Evolutionary conservation across 2,329 filamentous ascomycete genomes (phyloP), one percentile per base, ranked within the genome.

Genomic region (Bipolaris oryzae): DNA sequence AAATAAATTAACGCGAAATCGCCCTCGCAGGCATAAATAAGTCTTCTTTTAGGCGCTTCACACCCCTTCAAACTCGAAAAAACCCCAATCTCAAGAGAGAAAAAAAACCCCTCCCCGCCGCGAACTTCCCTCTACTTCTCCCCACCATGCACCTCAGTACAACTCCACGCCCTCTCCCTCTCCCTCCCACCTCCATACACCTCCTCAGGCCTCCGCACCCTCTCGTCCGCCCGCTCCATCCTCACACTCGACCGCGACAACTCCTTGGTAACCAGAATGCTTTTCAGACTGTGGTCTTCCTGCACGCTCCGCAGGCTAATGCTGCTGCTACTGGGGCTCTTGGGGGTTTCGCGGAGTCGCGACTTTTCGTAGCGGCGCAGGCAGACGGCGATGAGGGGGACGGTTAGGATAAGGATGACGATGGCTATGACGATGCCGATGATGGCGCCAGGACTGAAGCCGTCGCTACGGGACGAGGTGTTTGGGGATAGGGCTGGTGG

Each of bases 381-480:
- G 7, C 60, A 50, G 1, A 69, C 50, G 5, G 64, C 67, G 31
- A 69, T 61, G 0, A 70, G 28, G 1, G 66, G 67, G 3, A 70
- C 61, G 7, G 51, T 35, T 3, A 69, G 49, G 33, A 69, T 51
- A 3, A 70, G 57, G 1, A 62, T 21, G 10, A 67, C 50, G 16
- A 67, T 57, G 15, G 63, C 56, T 10, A 61, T 50, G n/a, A 68
- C 62, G 42, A 70, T 69, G 59, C 64, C 63, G 45, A 69, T 66
- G 16, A 69, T 64, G 3, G 67, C 64, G 5, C 58, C 48, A 0
- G 67, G 66, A 3, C 44, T 60, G 43, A 58, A 69, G 50, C 63
- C 64, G 21, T 67, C 60, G 38, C n/a, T 57, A 3, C 43, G 49
- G 16, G 51, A 39, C 5, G 44, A 20, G 15, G 37, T 23, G 13